Percentiles rank a stretch among this genome's conserved stretches.
Conservation (phyloP, 345 rosid genomes). For the Pistacia atlantica region DNA sequence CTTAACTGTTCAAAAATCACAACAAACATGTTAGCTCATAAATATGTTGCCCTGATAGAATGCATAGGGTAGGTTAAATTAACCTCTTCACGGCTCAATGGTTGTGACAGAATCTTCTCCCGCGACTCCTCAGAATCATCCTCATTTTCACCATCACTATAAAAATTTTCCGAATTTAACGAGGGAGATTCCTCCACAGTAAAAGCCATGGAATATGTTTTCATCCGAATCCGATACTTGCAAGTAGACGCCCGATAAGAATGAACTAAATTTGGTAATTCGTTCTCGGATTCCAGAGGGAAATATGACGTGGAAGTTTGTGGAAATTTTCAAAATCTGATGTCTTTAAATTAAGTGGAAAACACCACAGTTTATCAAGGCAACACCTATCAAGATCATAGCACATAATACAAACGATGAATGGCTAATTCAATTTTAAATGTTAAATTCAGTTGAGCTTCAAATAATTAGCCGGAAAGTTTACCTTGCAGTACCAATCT, state of each 20-base stretch:
- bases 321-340: slow-evolving; percentile 28
- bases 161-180: slow-evolving; percentile 26
- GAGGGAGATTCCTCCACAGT: slow-evolving; percentile 54
- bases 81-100: slow-evolving; percentile 65
- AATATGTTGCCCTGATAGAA: background rate
- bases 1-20: slow-evolving; percentile 47
- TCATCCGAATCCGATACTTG: slow-evolving; percentile 37
- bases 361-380: slow-evolving; percentile 44
- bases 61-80: slow-evolving; percentile 6
- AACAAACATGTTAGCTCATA: slow-evolving; percentile 12
- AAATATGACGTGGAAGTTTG: slow-evolving; percentile 20
- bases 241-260: slow-evolving; percentile 22
- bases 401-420: background rate
- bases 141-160: slow-evolving; percentile 27
- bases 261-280: slow-evolving; percentile 31
- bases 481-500: too few species aligned
- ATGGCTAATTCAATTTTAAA: background rate
- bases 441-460: too few species aligned
- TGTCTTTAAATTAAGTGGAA: slow-evolving; percentile 39
- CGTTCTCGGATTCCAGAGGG: slow-evolving; percentile 18
- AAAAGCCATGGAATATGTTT: slow-evolving; percentile 40
- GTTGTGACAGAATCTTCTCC: slow-evolving; percentile 42
- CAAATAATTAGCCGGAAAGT: too few species aligned
- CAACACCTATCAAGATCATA: slow-evolving; percentile 31
- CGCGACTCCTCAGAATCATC: slow-evolving; percentile 35